phyloP scores from a whole-genome alignment of 2,329 filamentous ascomycete genomes.

The Apiospora kogelbergensis region DNA sequence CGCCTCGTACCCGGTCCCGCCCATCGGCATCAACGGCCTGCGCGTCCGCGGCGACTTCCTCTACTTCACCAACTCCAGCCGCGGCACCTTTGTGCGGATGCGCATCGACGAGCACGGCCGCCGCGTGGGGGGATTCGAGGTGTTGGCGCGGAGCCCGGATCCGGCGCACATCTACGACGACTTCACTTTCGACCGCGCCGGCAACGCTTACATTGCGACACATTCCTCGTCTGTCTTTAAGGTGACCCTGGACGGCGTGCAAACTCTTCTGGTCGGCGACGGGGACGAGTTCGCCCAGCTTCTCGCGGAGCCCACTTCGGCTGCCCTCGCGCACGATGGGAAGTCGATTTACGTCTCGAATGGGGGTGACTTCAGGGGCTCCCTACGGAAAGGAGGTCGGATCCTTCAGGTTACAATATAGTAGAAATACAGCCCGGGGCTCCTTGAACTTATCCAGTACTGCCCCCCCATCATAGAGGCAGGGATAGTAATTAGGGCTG shows the following conservation, averaged over 20 bases:
- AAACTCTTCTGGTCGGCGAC: constrained; percentile 15
- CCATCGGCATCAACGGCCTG: constrained; percentile 22
- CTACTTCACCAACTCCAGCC: constrained; percentile 24
- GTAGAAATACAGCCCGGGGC: no score
- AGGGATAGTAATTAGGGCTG: no score
- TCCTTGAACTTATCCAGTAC: no score
- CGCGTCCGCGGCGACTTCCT: constrained; percentile 16
- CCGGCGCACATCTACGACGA: constrained; percentile 17
- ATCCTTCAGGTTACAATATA: not conserved
- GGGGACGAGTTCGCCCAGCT: constrained; percentile 3
- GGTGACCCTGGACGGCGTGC: constrained; percentile 18
- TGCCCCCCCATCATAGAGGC: no score
- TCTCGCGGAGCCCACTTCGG: constrained; percentile 20
- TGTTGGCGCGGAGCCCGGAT: constrained; percentile 14
- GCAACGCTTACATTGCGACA: constrained; percentile 20
- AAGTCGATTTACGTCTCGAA: constrained; percentile 21
- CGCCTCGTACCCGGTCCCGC: not conserved
- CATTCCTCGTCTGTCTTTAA: constrained; percentile 20
- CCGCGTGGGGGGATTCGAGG: constrained; percentile 16
- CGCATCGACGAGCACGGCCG: constrained; percentile 18
- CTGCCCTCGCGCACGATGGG: constrained; percentile 16
- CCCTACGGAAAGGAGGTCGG: not conserved
- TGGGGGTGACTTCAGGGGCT: constrained; percentile 14
- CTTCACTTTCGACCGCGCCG: constrained; percentile 20
- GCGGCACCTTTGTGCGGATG: constrained; percentile 14